phyloP scores from a whole-genome alignment of 768 basidiomycete genomes.

The Lactifluus volemus region DNA sequence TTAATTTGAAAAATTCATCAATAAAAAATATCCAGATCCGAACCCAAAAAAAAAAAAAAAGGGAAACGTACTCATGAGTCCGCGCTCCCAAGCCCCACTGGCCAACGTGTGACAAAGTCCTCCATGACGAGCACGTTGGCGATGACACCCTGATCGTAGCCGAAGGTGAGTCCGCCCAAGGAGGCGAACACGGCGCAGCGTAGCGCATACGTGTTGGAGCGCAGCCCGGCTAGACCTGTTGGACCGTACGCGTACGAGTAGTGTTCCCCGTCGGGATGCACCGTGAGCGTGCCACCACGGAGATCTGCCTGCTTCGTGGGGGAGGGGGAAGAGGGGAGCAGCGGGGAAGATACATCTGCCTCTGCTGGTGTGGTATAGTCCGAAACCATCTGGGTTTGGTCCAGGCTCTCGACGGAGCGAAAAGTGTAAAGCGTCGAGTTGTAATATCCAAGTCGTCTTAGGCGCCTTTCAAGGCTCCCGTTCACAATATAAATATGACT shows the following conservation, averaged over 20 bases:
- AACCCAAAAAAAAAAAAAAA: not conserved
- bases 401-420: not conserved
- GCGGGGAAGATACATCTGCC: slow-evolving; percentile 8
- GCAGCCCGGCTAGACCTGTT: slow-evolving; percentile 52
- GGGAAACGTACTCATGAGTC: slow-evolving; percentile 56
- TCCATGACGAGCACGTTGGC: slow-evolving; percentile 81
- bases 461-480: not conserved
- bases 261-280: slow-evolving; percentile 13
- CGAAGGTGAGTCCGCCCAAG: slow-evolving; percentile 70
- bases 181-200: slow-evolving; percentile 68
- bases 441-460: too few species aligned
- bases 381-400: not conserved
- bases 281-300: slow-evolving; percentile 14
- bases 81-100: slow-evolving; percentile 66
- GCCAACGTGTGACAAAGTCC: slow-evolving; percentile 62
- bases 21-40: too few species aligned
- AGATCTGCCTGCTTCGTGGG: not conserved
- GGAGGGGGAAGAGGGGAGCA: not conserved
- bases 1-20: too few species aligned
- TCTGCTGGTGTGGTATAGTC: not conserved
- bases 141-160: slow-evolving; percentile 82
- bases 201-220: slow-evolving; percentile 55
- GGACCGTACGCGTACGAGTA: slow-evolving; percentile 73
- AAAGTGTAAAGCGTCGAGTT: not conserved
- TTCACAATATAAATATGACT: not conserved